These are phyloP conservation scores for Pontederia crassipes DNA, from an alignment of 176 grass and related monocot species.

Conservation along the genomic window DNA sequence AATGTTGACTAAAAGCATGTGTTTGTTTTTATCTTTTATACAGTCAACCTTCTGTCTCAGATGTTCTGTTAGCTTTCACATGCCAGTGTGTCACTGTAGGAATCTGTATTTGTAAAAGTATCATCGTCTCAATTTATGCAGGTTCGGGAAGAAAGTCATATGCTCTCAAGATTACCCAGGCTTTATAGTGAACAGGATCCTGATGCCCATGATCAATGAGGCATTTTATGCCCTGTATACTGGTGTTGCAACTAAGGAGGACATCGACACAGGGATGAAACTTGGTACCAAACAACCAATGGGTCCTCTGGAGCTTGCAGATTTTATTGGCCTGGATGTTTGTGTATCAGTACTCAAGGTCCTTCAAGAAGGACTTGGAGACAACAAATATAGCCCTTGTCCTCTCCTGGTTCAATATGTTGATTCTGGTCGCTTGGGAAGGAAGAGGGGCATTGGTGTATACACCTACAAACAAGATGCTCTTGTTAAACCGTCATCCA, in stretches of 20 bases:
- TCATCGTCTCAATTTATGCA: slow-evolving; percentile 20
- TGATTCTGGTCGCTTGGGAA: slow-evolving; percentile 76
- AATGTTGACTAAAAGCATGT: no score
- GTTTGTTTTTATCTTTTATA: no score
- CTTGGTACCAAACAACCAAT: slow-evolving; percentile 90
- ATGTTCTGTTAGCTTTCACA: not conserved
- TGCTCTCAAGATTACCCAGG: slow-evolving; percentile 83
- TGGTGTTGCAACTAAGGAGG: slow-evolving; percentile 80
- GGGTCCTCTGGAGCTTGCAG: slow-evolving; percentile 82
- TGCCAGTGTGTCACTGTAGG: not conserved
- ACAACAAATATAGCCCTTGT: slow-evolving; percentile 86
- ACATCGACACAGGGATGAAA: slow-evolving; percentile 92
- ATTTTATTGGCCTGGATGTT: slow-evolving; percentile 84
- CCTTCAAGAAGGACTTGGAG: slow-evolving; percentile 68
- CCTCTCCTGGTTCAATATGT: slow-evolving; percentile 91
- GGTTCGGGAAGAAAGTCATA: slow-evolving; percentile 80
- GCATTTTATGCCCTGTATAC: slow-evolving; percentile 77
- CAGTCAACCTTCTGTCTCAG: no score
- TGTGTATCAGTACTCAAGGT: slow-evolving; percentile 90
- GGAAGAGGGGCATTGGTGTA: slow-evolving; percentile 62
- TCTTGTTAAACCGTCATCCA: slow-evolving; percentile 34
- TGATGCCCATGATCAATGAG: slow-evolving; percentile 96
- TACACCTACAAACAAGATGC: slow-evolving; percentile 44
- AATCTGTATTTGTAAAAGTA: not conserved
- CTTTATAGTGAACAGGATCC: slow-evolving; percentile 91